Base-by-base conservation (phyloP, 352 stramenopile genomes). In the Phytophthora cactorum region DNA sequence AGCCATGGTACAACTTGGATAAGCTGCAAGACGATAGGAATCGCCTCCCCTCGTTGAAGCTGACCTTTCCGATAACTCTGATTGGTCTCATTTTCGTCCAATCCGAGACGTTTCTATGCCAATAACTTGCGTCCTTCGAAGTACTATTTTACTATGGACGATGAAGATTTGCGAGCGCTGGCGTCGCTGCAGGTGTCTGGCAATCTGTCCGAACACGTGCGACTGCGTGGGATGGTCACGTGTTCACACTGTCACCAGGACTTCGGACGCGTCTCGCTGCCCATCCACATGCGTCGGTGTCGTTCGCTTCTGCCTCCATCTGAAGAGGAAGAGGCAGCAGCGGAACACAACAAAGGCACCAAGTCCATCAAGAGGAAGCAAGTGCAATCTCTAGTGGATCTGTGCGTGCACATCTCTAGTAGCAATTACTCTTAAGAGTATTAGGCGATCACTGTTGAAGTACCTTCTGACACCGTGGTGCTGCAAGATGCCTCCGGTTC, bases 231-330 rank as follows among this genome's bases (percentile, higher is more conserved):
- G 5, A 72, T 85, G 45, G 36, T 39, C 9, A 59, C 34, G 15
- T 93, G 84, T 71, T 82, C 84, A 12, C 78, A 90, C 47, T 93
- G 84, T 56, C 68, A 59, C 44, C 58, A 85, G 52, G 81, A 70
- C 6, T 91, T 90, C 28, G 76, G 84, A 4, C 79, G 74, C 17
- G 77, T 81, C 15, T 93, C 84, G 12, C 63, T 93, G 36, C 28
- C 74, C 31, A 93, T 93, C 67, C 84, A 93, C 53, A 53, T 88
- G 7, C 69, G 72, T 15, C 81, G 82, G 12, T 93, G 84, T 55
- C 84, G 84, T 15, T 72, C 81, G 11, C 61, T 85, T 47, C 61
- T 79, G 9, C 62, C 72, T 25, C 53, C 72, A 10, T 52, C 55
- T 0, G 72, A 80, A 41, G 57, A 75, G 10, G 73, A 77, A 25